Conservation (phyloP, 1,284 basidiomycete genomes). For the Boletus albobrunnescens region DNA sequence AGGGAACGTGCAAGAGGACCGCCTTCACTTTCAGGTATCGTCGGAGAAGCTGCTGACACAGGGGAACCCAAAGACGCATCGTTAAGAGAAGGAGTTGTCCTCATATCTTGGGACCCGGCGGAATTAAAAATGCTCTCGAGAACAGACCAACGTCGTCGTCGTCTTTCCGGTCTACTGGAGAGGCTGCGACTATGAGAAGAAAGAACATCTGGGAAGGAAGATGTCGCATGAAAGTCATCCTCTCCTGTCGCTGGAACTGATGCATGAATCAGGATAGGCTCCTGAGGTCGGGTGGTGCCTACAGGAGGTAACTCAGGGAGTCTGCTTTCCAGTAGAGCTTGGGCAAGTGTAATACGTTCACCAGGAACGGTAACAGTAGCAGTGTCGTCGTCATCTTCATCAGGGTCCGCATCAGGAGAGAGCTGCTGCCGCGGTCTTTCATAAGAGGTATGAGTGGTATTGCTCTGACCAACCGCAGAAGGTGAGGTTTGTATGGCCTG, state of each 20-base stretch:
- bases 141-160: conserved; percentile 42
- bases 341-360: conserved; percentile 65
- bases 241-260: conserved; percentile 37
- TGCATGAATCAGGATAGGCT: conserved; percentile 57
- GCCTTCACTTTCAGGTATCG: conserved; percentile 15
- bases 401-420: conserved; percentile 45
- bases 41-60: conserved; percentile 9
- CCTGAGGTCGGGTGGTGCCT: conserved; percentile 61
- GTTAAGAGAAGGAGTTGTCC: conserved; percentile 24
- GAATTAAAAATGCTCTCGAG: conserved; percentile 42
- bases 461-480: conserved; percentile 18
- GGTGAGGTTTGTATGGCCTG: conserved; percentile 52
- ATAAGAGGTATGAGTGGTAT: conserved; percentile 11
- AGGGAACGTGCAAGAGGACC: conserved; percentile 25
- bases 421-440: conserved; percentile 19
- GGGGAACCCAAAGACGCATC: conserved; percentile 19
- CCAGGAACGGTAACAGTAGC: conserved; percentile 23
- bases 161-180: conserved; percentile 25
- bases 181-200: conserved; percentile 32
- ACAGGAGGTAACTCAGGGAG: conserved; percentile 66
- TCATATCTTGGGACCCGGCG: conserved; percentile 23
- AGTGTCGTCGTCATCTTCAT: conserved; percentile 62
- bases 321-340: conserved; percentile 73
- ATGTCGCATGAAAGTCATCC: conserved; percentile 44
- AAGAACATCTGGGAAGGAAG: conserved; percentile 47